A percentile compares a stretch with the other conserved stretches of the same genome.
phyloP scores from a whole-genome alignment of 2,329 filamentous ascomycete species.

The Fusarium sp. region DNA sequence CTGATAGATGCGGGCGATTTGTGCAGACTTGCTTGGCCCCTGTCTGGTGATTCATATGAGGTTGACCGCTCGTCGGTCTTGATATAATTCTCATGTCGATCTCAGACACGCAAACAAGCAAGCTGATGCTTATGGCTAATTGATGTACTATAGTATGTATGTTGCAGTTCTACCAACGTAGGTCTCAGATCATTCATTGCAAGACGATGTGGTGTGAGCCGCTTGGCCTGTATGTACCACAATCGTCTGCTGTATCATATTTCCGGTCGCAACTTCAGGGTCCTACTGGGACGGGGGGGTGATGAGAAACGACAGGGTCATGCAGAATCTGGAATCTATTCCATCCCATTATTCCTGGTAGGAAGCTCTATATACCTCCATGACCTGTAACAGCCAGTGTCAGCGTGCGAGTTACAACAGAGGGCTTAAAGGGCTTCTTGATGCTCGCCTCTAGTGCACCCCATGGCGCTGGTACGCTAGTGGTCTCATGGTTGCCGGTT shows the following conservation, averaged over 20 bases:
- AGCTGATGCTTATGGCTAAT: not conserved
- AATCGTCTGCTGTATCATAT: constrained; percentile 30
- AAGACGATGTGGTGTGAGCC: constrained; percentile 33
- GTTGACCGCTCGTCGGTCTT: constrained; percentile 33
- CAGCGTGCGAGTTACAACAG: constrained; percentile 3
- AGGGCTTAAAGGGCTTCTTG: constrained; percentile 11
- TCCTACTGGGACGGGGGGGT: constrained; percentile 23
- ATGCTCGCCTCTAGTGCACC: constrained; percentile 31
- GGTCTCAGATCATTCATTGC: constrained; percentile 33
- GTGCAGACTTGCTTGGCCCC: constrained; percentile 2
- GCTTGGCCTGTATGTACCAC: constrained; percentile 27
- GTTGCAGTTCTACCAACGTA: constrained; percentile 15
- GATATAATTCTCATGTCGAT: constrained; percentile 24
- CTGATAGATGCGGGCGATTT: constrained; percentile 3
- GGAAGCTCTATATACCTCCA: constrained; percentile 11
- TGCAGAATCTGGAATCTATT: constrained; percentile 30
- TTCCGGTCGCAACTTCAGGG: constrained; percentile 32
- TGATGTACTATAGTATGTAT: constrained; percentile 7
- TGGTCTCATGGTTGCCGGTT: constrained; percentile 34
- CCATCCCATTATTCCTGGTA: constrained; percentile 36
- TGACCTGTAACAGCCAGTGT: constrained; percentile 35
- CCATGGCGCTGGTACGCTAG: constrained; percentile 41
- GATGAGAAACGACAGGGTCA: constrained; percentile 16
- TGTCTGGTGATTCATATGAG: constrained; percentile 25
- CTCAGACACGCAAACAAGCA: constrained; percentile 34